Base-by-base conservation (phyloP, 139 green algal genomes). In the Chlorella vulgaris region DNA sequence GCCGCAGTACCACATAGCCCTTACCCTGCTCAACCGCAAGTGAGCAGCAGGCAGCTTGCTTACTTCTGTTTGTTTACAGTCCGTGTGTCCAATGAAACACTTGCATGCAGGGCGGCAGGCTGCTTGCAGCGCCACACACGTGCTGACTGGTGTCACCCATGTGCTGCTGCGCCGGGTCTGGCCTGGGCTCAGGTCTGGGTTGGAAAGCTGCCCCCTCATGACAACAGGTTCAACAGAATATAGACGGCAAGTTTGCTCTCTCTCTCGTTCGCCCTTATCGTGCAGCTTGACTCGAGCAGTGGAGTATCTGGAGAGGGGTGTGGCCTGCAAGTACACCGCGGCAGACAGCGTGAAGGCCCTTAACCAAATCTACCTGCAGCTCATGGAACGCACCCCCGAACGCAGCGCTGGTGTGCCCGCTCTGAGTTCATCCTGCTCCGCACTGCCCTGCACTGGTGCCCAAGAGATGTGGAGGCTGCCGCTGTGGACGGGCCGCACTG, bases 261-360 rank as follows among this genome's bases (percentile, higher is more conserved):
- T 28, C 18, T 33, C 61, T 33, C n/a, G 3, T 39, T 36, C 61
- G 22, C 26, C 7, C 26, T 22, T 33, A 18, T 28, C 61, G 18
- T 35, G 22, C 39, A 75, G 38, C 38, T 28, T 75, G 68, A 75
- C 40, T 35, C 47, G 26, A 15, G 90, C 81, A 3, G 2, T 94
- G 21, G 42, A 79, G 62, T 69, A 90, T 53, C 77, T 96, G 76
- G 85, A 93, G 85, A 40, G 65, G 18, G 89, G 88, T 3, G 47
- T 96, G 39, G 39, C 26, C 21, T 96, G 92, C 84, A 92, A 93
- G 84, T 93, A 93, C 71, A 86, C 90, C 31, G 90, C 90, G 0
- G 78, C 40, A 2, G 84, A 95, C 26, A 84, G 89, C 3, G 40
- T 91, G 42, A 77, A 83, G 36, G 84, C 88, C 0, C 83, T 95